These are phyloP conservation scores for Lanmaoa rubissima DNA, from an alignment of 768 basidiomycete genomes.

Conservation along the genomic window DNA sequence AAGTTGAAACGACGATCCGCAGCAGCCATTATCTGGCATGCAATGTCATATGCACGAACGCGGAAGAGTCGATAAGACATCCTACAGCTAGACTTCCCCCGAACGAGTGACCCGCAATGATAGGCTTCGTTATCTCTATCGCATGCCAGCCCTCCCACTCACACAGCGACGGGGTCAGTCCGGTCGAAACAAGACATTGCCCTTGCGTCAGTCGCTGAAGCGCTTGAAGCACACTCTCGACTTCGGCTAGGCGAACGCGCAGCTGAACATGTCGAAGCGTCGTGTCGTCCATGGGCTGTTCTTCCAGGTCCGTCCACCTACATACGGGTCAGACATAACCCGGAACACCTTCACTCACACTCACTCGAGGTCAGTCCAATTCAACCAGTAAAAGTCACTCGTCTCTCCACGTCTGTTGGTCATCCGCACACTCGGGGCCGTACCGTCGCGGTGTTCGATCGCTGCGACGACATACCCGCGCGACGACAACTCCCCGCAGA, in stretches of 20 bases:
- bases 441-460: slow-evolving; percentile 49
- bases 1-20: slow-evolving; percentile 22
- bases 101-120: slow-evolving; percentile 35
- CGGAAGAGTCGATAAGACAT: not conserved
- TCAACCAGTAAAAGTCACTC: slow-evolving; percentile 33
- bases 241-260: slow-evolving; percentile 38
- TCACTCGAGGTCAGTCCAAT: slow-evolving; percentile 32
- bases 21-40: slow-evolving; percentile 26
- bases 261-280: slow-evolving; percentile 31
- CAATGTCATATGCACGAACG: not conserved
- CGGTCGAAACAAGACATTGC: not conserved
- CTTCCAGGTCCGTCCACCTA: slow-evolving; percentile 32
- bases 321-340: not conserved
- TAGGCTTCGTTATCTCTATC: slow-evolving; percentile 19
- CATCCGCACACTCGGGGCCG: slow-evolving; percentile 35
- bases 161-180: not conserved
- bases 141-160: slow-evolving; percentile 22
- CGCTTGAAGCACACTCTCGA: slow-evolving; percentile 32
- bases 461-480: slow-evolving; percentile 45
- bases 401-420: slow-evolving; percentile 21
- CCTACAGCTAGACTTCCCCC: slow-evolving; percentile 32
- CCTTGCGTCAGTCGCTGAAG: slow-evolving; percentile 1
- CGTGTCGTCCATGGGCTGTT: slow-evolving; percentile 34
- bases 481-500: slow-evolving; percentile 45
- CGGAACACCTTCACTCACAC: not conserved